Evolutionary conservation across 2,329 filamentous ascomycete species (phyloP), one percentile per base, ranked within the genome.

Genomic region (Aspergillus costaricaensis): DNA sequence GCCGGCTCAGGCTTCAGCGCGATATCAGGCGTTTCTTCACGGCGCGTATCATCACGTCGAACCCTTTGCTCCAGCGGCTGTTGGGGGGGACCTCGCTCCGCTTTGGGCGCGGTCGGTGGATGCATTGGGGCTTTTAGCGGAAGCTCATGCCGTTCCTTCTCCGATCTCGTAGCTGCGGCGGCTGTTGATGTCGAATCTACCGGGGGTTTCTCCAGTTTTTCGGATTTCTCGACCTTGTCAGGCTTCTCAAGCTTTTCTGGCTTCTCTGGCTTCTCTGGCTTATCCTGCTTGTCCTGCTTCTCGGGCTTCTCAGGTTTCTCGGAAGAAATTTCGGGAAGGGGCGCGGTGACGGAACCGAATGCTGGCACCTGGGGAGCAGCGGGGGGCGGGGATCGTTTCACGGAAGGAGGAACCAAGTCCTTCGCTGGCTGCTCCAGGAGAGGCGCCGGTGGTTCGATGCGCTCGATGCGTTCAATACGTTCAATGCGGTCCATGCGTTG

Each of bases 91-190:
- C 57, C 64, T 21, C 79, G 71, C n/a, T 76, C 75, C 9, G 78
- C 78, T 61, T 79, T 80, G 8, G 79, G 79, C 10, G 75, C 77
- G 8, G 78, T 80, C 10, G 79, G 79, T 12, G 78, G 76, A 30
- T 77, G 74, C 39, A 75, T 71, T 2, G 68, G 54, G 3, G 65
- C 62, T 4, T 67, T 65, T 15, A 65, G 51, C 14, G 66, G 51
- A 14, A 55, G 36, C 21, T 73, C 70, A 58, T 53, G 52, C 1
- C 64, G 69, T 27, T 72, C 66, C 58, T 71, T 72, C 39, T 74
- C 69, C 9, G 57, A 4, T 25, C 59, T 67, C 1, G 55, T 15
- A 10, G 59, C 39, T 7, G 63, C 47, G 8, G 52, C 47, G 9
- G 58, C n/a, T 7, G 55, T 36, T 5, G 63, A 50, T 6, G 44